Base-by-base conservation (phyloP, 176 grass and related monocot species). In the Avena sativa region DNA sequence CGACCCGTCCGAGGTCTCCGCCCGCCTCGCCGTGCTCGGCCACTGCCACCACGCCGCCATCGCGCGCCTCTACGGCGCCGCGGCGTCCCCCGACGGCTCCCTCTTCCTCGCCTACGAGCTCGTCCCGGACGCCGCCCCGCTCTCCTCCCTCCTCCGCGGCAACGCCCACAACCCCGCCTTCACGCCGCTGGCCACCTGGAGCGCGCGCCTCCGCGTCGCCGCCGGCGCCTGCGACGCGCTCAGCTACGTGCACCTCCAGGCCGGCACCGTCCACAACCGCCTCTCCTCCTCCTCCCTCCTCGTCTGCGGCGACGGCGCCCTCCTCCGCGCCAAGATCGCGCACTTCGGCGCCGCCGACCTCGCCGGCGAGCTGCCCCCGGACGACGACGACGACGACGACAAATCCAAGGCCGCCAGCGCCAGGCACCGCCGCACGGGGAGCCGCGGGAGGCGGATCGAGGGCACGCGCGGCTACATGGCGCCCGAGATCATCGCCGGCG, bases 391-490 rank as follows among this genome's bases (percentile, higher is more conserved):
- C 23, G 15, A 7, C 12, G 32, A 15, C 12, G 32, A 21, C 5
- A 11, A 12, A 5, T 23, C 61, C 11, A n/a, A 62, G 34, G 0
- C 30, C 65, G 30, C 16, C 16, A 3, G 15, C 16, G 74, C 3
- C 1, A 77, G 34, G 11, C 55, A 64, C 36, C 68, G 80, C 10
- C 84, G 91, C 3, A 87, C 81, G 13, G 60, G 67, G 4, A 91
- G 77, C 83, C 78, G 90, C 0, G 71, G 81, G 73, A 86, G 87
- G 78, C 89, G 90, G 53, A 94, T 97, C 83, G 89, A 93, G 84
- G 95, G 95, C 6, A 88, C 90, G 59, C 91, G 95, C 67, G 95
- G 92, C 55, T 97, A 97, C 89, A 94, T 97, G 88, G 89, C 92
- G 13, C 90, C 95, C 50, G 95, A 94, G 85, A 69, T 92, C 15